Conservation (phyloP, 306 rosid species). For the Sophora flavescens region DNA sequence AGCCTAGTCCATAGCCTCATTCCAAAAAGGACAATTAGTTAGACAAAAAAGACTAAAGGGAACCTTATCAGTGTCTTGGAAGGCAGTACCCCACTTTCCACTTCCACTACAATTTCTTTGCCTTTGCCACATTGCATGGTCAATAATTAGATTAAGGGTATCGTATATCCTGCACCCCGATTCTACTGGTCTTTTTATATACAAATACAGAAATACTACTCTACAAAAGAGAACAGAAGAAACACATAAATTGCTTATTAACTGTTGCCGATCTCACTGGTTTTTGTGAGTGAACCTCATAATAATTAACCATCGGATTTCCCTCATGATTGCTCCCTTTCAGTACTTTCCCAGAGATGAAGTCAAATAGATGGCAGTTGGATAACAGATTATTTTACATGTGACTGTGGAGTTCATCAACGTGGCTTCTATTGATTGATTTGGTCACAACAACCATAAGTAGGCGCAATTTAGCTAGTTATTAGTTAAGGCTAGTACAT, state of each 20-base stretch:
- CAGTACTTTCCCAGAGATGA: background rate
- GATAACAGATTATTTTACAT: slow-evolving; percentile 28
- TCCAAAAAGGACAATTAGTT: slow-evolving; percentile 24
- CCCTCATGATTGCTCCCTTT: background rate
- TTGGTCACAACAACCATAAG: slow-evolving; percentile 35
- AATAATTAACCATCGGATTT: background rate
- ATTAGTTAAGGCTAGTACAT: background rate
- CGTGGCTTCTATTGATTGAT: slow-evolving; percentile 43
- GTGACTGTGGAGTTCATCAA: slow-evolving; percentile 35
- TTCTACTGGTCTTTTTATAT: background rate
- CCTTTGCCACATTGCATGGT: slow-evolving; percentile 22
- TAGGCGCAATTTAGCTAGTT: slow-evolving; percentile 1
- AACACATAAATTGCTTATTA: background rate
- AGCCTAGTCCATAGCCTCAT: slow-evolving; percentile 46
- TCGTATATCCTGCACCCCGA: background rate
- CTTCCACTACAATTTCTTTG: slow-evolving; percentile 32
- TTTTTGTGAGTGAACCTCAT: background rate
- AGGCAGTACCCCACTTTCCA: slow-evolving; percentile 17
- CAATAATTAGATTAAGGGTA: slow-evolving; percentile 12
- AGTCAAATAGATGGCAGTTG: slow-evolving; percentile 47
- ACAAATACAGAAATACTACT: background rate
- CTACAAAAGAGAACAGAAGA: background rate
- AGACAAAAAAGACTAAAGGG: slow-evolving; percentile 30
- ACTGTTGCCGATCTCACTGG: background rate
- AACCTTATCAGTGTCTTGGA: slow-evolving; percentile 39